A percentile compares a stretch with the other conserved stretches of the same genome.
These are phyloP conservation scores for Colletotrichum theobromicola DNA, from an alignment of 2,329 filamentous ascomycete genomes.

Conservation along the genomic window DNA sequence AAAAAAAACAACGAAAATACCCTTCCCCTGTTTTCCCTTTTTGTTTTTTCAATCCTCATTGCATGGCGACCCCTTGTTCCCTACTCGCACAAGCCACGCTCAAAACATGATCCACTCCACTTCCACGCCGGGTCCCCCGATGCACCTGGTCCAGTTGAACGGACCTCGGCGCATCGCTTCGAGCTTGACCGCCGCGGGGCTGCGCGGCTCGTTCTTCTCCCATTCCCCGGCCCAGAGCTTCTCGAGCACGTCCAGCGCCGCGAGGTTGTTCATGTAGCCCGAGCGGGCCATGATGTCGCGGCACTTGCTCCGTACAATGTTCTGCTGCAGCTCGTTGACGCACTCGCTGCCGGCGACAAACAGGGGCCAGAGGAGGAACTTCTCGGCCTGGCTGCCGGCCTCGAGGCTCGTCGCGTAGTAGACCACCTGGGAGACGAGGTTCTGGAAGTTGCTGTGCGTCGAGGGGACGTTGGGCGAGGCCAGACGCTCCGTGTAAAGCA, in stretches of 20 bases:
- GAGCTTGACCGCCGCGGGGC: slow-evolving; percentile 36
- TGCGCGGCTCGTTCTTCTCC: slow-evolving; percentile 39
- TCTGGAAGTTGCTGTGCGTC: slow-evolving; percentile 79
- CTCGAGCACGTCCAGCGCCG: slow-evolving; percentile 84
- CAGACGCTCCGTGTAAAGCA: slow-evolving; percentile 89
- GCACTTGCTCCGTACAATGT: slow-evolving; percentile 80
- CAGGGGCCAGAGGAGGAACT: slow-evolving; percentile 91
- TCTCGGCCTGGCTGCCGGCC: slow-evolving; percentile 74
- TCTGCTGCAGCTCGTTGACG: slow-evolving; percentile 79
- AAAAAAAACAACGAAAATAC: not conserved
- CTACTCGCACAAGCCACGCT: slow-evolving; percentile 22
- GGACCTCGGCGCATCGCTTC: slow-evolving; percentile 49
- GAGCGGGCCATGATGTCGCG: slow-evolving; percentile 86
- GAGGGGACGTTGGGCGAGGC: slow-evolving; percentile 78
- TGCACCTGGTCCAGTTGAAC: slow-evolving; percentile 64
- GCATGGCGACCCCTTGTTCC: not conserved
- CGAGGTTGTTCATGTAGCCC: slow-evolving; percentile 92
- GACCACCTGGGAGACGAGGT: slow-evolving; percentile 80
- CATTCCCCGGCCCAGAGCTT: slow-evolving; percentile 74
- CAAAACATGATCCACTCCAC: slow-evolving; percentile 74
- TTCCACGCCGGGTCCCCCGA: slow-evolving; percentile 60
- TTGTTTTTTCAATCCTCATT: not conserved
- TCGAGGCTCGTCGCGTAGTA: slow-evolving; percentile 84
- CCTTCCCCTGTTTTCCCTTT: not conserved
- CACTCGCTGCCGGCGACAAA: slow-evolving; percentile 92